phyloP scores from a whole-genome alignment of 1,284 basidiomycete genomes.

The Sphaerobolus stellatus region DNA sequence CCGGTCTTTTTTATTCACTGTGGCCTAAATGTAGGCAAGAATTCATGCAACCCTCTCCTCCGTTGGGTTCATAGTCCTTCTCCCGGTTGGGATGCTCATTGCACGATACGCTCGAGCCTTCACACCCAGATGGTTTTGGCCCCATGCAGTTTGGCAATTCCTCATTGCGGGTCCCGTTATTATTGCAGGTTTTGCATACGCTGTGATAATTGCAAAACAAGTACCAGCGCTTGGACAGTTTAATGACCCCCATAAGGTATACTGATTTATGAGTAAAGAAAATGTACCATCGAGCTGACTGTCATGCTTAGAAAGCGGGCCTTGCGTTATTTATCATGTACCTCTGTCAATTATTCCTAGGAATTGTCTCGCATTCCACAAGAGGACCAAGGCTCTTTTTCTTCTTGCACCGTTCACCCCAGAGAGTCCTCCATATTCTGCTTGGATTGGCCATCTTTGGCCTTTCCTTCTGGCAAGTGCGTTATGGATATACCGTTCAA shows the following conservation, averaged over 20 bases:
- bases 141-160: conserved; percentile 48
- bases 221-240: conserved; percentile 31
- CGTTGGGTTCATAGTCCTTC: conserved; percentile 56
- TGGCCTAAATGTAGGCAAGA: conserved; percentile 27
- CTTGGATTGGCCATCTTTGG: conserved; percentile 47
- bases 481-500: conserved; percentile 48
- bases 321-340: conserved; percentile 58
- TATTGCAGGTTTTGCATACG: conserved; percentile 47
- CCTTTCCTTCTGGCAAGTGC: conserved; percentile 49
- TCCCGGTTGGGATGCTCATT: conserved; percentile 58
- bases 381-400: conserved; percentile 39
- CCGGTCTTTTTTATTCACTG: background rate
- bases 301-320: conserved; percentile 45
- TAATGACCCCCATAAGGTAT: conserved; percentile 42
- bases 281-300: background rate
- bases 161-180: conserved; percentile 48
- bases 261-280: background rate
- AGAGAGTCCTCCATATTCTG: conserved; percentile 48
- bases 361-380: conserved; percentile 51
- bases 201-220: conserved; percentile 34
- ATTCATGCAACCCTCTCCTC: conserved; percentile 53
- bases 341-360: conserved; percentile 50
- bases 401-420: conserved; percentile 42
- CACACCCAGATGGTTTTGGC: conserved; percentile 56
- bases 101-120: conserved; percentile 57